Conservation (phyloP, 495 filamentous ascomycete genomes). For the Penicillium cataractarum region DNA sequence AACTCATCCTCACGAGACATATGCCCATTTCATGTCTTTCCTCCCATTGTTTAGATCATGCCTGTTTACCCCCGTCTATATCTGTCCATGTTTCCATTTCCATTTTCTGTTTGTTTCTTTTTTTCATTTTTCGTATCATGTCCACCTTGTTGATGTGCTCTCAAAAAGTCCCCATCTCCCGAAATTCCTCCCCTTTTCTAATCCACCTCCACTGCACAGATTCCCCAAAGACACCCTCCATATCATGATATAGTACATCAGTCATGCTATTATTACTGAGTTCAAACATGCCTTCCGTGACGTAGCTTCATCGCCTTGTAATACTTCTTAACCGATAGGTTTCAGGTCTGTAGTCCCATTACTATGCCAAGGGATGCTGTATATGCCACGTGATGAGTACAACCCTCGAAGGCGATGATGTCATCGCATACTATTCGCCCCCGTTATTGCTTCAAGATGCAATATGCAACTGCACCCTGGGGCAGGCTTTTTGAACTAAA, state of each 20-base stretch:
- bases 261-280: conserved; percentile 24
- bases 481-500: no score
- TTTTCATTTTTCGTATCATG: conserved; percentile 21
- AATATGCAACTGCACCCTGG: background rate
- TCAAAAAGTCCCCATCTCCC: conserved; percentile 37
- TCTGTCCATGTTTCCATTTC: conserved; percentile 18
- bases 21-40: conserved; percentile 41
- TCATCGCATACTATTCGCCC: background rate
- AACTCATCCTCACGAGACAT: conserved; percentile 37
- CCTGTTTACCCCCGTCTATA: conserved; percentile 25
- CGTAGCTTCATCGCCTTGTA: background rate
- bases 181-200: conserved; percentile 17
- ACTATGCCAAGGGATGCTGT: background rate
- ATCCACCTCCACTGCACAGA: conserved; percentile 38
- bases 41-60: conserved; percentile 35
- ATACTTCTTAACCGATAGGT: background rate
- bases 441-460: background rate
- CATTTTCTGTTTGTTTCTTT: conserved; percentile 9
- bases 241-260: conserved; percentile 37
- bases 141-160: conserved; percentile 33
- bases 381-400: background rate
- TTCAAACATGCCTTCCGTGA: background rate
- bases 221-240: conserved; percentile 29
- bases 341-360: background rate
- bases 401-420: background rate